Percentiles rank a stretch among this genome's conserved stretches.
These are phyloP conservation scores for Escovopsis weberi DNA, from an alignment of 2,329 filamentous ascomycete species.

Conservation along the genomic window DNA sequence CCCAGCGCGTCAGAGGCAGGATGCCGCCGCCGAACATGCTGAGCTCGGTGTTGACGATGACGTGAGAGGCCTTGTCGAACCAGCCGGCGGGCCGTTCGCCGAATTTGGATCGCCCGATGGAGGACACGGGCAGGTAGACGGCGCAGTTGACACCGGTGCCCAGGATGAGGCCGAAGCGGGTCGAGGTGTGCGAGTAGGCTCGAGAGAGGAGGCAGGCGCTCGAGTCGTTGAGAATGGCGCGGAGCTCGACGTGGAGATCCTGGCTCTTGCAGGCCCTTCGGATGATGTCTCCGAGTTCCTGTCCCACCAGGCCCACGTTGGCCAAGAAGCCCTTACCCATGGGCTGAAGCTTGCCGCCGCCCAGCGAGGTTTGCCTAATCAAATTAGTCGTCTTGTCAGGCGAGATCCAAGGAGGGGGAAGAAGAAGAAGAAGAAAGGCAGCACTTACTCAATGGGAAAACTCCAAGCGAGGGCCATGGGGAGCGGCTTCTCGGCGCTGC, in stretches of 20 bases:
- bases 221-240: constrained; percentile 52
- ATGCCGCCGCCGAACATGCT: constrained; percentile 52
- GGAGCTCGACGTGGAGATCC: constrained; percentile 39
- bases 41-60: constrained; percentile 53
- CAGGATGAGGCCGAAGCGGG: constrained; percentile 49
- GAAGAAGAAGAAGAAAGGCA: background rate
- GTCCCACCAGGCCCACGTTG: constrained; percentile 39
- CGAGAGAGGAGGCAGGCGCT: constrained; percentile 51
- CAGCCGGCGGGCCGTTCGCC: constrained; percentile 38
- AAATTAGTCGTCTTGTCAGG: background rate
- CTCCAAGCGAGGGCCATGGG: constrained; percentile 53
- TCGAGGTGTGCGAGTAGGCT: constrained; percentile 43
- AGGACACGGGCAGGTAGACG: constrained; percentile 44
- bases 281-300: constrained; percentile 46
- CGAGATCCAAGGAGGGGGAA: too few relatives aligned
- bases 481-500: constrained; percentile 28
- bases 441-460: constrained; percentile 51
- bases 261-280: constrained; percentile 35
- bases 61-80: constrained; percentile 44
- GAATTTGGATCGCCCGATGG: constrained; percentile 41
- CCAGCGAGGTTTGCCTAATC: constrained; percentile 47
- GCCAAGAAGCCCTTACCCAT: constrained; percentile 56
- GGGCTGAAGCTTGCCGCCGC: constrained; percentile 40
- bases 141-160: constrained; percentile 55
- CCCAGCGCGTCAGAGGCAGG: constrained; percentile 48